A percentile compares a stretch with the other conserved stretches of the same genome.
phyloP scores from a whole-genome alignment of 805 yeast species.

The Wickerhamiella vanderwaltii region DNA sequence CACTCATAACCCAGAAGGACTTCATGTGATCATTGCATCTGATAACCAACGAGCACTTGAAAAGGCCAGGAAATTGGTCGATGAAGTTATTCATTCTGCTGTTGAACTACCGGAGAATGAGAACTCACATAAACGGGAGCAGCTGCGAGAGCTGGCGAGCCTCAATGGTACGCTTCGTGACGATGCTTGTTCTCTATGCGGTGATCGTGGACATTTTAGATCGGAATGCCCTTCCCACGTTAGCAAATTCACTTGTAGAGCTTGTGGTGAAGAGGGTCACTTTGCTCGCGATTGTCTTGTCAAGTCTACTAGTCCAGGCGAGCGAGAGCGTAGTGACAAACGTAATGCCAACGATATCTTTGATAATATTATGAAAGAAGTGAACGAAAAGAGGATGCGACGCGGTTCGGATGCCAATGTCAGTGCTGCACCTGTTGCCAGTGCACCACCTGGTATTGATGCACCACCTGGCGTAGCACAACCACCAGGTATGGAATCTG shows the following conservation, averaged over 20 bases:
- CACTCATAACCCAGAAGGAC: constrained; percentile 43
- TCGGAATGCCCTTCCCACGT: constrained; percentile 43
- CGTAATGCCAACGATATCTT: constrained; percentile 35
- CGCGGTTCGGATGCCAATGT: background rate
- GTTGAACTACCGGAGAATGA: constrained; percentile 86
- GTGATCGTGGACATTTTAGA: constrained; percentile 50
- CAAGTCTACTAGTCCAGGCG: background rate
- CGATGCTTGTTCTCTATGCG: constrained; percentile 57
- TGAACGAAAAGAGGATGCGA: constrained; percentile 21
- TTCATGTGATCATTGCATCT: constrained; percentile 79
- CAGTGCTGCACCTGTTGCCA: background rate
- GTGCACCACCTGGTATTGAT: background rate
- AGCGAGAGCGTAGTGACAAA: constrained; percentile 10
- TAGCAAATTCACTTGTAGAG: constrained; percentile 44
- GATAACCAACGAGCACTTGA: constrained; percentile 34
- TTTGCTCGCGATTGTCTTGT: constrained; percentile 72
- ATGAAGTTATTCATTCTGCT: constrained; percentile 69
- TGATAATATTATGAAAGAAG: constrained; percentile 40
- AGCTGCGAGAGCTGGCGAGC: constrained; percentile 81
- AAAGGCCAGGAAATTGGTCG: constrained; percentile 60
- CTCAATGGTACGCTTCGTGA: constrained; percentile 89
- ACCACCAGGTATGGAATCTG: background rate
- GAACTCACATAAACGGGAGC: constrained; percentile 82
- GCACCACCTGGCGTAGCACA: background rate
- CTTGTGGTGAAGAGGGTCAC: constrained; percentile 78